Evolutionary conservation across 148 eudicot species (phyloP), one percentile per base, ranked within the genome.

Genomic region (Limonium bicolor): DNA sequence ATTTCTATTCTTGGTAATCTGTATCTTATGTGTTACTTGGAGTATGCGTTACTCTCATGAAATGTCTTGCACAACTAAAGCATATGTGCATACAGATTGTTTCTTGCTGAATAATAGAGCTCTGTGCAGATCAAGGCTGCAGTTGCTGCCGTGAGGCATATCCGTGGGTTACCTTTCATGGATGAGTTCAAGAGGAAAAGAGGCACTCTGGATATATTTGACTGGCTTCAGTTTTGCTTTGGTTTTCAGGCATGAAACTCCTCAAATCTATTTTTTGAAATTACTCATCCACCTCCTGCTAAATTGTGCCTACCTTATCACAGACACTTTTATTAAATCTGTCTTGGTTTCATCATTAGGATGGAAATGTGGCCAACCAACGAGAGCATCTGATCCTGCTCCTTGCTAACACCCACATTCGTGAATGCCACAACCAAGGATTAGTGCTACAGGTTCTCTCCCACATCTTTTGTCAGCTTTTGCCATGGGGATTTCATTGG

Each of bases 321-420:
- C 29, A 19, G 24, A 46, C 12, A 23, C 27, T 33, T 10, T 19
- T 42, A 14, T 26, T 22, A 37, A 40, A 36, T 18, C 47, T 28
- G 19, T 57, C 27, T 27, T 35, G 11, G 44, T 44, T 20, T 28
- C 36, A 2, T 25, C 12, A 20, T 50, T 66, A 90, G 99, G 69
- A 66, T 71, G 99, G 95, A 53, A 90, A 90, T 61, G 74, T 85
- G 28, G 72, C 80, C 32, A 90, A 90, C 57, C 99, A 90, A 55
- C 70, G 85, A 72, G 99, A 90, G 56, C 95, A 90, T 71, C 71
- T 90, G 17, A 76, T 85, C 48, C 61, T 90, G 55, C 77, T 90
- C 13, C 88, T 90, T 51, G 93, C 99, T 24, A 90, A 81, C 68
- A 59, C 58, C 26, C 95, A 81, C 68, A 68, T 75, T 57, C 78